A percentile compares a stretch with the other conserved stretches of the same genome.
Conservation (phyloP, 192 early-diverging fungal genomes). For the Backusella morwellensis region DNA sequence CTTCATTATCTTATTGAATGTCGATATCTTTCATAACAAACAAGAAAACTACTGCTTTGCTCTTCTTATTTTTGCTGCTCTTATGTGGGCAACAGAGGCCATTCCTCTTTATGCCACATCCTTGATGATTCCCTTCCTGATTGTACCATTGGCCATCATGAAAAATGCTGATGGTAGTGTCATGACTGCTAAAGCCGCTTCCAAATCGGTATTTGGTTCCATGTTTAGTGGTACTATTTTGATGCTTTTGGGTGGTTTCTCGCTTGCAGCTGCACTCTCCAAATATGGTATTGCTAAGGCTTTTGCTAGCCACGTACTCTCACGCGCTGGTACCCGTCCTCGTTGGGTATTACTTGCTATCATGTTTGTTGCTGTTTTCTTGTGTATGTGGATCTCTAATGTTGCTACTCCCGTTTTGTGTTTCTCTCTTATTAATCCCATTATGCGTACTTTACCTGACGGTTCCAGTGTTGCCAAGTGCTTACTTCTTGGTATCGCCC, state of each 20-base stretch:
- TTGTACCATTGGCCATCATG: slow-evolving; percentile 63
- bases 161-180: slow-evolving; percentile 38
- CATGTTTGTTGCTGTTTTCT: slow-evolving; percentile 73
- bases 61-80: slow-evolving; percentile 77
- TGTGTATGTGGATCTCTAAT: slow-evolving; percentile 82
- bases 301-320: slow-evolving; percentile 60
- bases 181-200: slow-evolving; percentile 57
- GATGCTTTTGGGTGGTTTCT: slow-evolving; percentile 76
- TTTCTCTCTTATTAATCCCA: slow-evolving; percentile 69
- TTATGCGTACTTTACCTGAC: slow-evolving; percentile 64
- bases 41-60: slow-evolving; percentile 89
- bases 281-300: slow-evolving; percentile 77
- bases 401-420: slow-evolving; percentile 80
- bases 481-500: slow-evolving; percentile 74
- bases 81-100: slow-evolving; percentile 86
- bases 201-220: slow-evolving; percentile 62
- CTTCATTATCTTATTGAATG: slow-evolving; percentile 57
- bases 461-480: slow-evolving; percentile 60
- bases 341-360: slow-evolving; percentile 68
- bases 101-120: slow-evolving; percentile 76
- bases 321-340: slow-evolving; percentile 68
- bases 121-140: slow-evolving; percentile 64
- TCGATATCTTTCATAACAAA: slow-evolving; percentile 58
- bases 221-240: slow-evolving; percentile 83
- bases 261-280: slow-evolving; percentile 71